These are phyloP conservation scores for Lactarius indigo DNA, from an alignment of 768 basidiomycete species.

Conservation along the genomic window DNA sequence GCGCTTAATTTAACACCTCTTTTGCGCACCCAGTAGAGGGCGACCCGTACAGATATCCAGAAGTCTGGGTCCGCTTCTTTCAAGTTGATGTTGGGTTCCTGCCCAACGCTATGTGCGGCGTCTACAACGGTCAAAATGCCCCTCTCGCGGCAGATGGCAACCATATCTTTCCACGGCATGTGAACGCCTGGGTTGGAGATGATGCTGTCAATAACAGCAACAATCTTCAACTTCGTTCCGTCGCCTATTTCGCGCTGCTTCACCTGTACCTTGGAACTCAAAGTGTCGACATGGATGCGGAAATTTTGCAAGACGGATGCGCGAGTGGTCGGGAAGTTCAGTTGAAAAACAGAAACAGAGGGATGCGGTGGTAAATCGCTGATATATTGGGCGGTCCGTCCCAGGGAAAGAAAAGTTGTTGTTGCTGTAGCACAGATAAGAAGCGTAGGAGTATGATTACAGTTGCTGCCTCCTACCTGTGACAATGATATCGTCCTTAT, in stretches of 20 bases:
- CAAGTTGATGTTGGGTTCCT: conserved; percentile 60
- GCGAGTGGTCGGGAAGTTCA: conserved; percentile 57
- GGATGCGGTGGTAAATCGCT: conserved; percentile 55
- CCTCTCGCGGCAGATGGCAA: conserved; percentile 58
- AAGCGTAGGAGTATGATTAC: conserved; percentile 11
- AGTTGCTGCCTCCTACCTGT: conserved; percentile 41
- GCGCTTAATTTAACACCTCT: not conserved
- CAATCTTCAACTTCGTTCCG: conserved; percentile 42
- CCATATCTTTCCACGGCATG: conserved; percentile 71
- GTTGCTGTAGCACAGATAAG: conserved; percentile 38
- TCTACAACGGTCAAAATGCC: conserved; percentile 69
- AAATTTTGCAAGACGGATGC: conserved; percentile 52
- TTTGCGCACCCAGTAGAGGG: too few relatives aligned
- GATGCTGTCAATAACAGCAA: conserved; percentile 70
- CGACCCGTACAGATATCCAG: conserved; percentile 60
- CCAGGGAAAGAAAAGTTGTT: conserved; percentile 56
- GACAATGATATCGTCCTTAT: conserved; percentile 62
- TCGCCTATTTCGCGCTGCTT: conserved; percentile 23
- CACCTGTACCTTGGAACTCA: conserved; percentile 28
- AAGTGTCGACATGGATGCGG: conserved; percentile 35
- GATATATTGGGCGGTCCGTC: conserved; percentile 49
- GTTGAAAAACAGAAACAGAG: conserved; percentile 42
- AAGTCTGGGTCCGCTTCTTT: conserved; percentile 61
- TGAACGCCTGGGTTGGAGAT: conserved; percentile 55
- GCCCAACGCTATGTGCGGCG: conserved; percentile 76